phyloP scores from a whole-genome alignment of 495 filamentous ascomycete genomes.

The Podospora conica region DNA sequence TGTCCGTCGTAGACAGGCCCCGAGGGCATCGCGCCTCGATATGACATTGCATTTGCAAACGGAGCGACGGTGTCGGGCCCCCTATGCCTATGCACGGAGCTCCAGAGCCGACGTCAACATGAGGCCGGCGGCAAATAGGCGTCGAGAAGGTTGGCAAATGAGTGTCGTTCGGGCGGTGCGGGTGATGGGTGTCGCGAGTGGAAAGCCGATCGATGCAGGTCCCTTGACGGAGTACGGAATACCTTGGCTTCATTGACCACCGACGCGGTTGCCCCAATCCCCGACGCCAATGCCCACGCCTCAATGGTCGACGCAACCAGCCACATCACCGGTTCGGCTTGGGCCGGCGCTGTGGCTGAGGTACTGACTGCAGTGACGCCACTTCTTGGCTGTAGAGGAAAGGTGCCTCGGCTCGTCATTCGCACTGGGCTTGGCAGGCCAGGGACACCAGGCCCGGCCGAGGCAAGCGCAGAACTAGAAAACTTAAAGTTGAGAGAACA shows the following conservation, averaged over 20 bases:
- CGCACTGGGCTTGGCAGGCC: not conserved
- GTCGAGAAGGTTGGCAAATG: not conserved
- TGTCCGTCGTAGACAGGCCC: conserved; percentile 40
- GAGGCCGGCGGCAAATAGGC: not conserved
- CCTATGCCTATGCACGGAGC: conserved; percentile 6
- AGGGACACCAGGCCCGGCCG: no score
- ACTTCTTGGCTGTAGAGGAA: not conserved
- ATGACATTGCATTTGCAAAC: conserved; percentile 32
- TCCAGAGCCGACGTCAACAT: conserved; percentile 2
- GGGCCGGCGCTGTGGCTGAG: not conserved
- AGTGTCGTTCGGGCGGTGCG: not conserved
- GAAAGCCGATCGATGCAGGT: not conserved
- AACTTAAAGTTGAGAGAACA: not conserved
- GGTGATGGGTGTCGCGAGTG: not conserved
- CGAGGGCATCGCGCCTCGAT: conserved; percentile 39
- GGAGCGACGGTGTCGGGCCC: conserved; percentile 5
- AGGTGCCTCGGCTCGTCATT: not conserved
- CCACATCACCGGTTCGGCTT: not conserved
- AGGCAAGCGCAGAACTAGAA: not conserved
- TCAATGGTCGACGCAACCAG: not conserved
- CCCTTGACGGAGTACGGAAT: no score
- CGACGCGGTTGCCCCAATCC: not conserved
- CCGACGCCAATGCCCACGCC: no score
- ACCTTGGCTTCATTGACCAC: not conserved
- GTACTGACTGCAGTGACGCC: not conserved